These are phyloP conservation scores for Phytopythium boreale DNA, from an alignment of 352 stramenopile genomes.

Conservation along the genomic window DNA sequence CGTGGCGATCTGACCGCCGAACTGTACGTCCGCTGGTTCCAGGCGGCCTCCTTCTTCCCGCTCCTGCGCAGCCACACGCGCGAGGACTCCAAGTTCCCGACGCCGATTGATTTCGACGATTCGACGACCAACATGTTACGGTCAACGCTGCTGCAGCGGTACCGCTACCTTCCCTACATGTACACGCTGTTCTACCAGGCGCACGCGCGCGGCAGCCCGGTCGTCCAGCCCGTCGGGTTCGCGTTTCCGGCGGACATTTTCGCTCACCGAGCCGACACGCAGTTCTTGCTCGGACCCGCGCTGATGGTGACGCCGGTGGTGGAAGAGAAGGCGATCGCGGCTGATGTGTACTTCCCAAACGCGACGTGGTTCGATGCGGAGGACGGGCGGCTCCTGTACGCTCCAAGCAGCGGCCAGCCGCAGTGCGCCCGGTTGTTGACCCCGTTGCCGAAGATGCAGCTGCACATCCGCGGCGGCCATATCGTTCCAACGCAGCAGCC, in stretches of 20 bases:
- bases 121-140: slow-evolving; percentile 65
- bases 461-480: slow-evolving; percentile 61
- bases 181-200: slow-evolving; percentile 81
- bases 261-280: slow-evolving; percentile 40
- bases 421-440: slow-evolving; percentile 29
- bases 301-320: slow-evolving; percentile 83
- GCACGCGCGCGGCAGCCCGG: slow-evolving; percentile 33
- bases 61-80: slow-evolving; percentile 77
- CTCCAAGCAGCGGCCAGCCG: not conserved
- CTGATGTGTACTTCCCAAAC: slow-evolving; percentile 61
- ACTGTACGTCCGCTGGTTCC: slow-evolving; percentile 81
- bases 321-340: slow-evolving; percentile 52
- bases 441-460: slow-evolving; percentile 49
- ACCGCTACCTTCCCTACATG: slow-evolving; percentile 79
- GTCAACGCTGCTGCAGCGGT: slow-evolving; percentile 55
- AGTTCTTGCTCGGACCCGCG: slow-evolving; percentile 69
- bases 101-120: slow-evolving; percentile 64
- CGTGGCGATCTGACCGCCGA: slow-evolving; percentile 44
- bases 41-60: slow-evolving; percentile 74
- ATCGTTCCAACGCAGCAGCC: slow-evolving; percentile 64
- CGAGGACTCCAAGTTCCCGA: slow-evolving; percentile 32
- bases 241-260: slow-evolving; percentile 58
- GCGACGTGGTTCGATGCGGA: slow-evolving; percentile 66
- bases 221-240: slow-evolving; percentile 55
- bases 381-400: slow-evolving; percentile 21